Base-by-base conservation (phyloP, 2,329 filamentous ascomycete genomes). In the Metarhizium anisopliae region DNA sequence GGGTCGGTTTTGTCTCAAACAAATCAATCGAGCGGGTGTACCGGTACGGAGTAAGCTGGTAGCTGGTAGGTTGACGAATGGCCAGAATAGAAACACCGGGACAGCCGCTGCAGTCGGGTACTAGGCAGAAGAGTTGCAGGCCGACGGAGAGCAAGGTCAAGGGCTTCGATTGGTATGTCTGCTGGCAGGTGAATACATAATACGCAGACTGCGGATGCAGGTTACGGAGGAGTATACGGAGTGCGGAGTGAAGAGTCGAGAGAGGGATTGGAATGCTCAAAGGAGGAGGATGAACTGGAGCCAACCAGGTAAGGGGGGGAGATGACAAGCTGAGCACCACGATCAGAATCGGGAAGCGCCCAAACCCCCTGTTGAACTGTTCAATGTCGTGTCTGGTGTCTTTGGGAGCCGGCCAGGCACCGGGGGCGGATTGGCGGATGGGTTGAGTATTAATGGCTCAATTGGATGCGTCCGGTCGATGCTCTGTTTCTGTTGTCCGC, bases 271-370 rank as follows among this genome's bases (percentile, higher is more conserved):
- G 45, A 50, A 54, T 50, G 52, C 18, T 11, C 18, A 16, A 54
- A 32, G 38, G 51, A 52, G n/a, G 43, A 52, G n/a, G 43, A 20
- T 6, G 29, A 40, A 16, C 13, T 35, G 51, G 20, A 35, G 25
- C 51, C 51, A 32, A 49, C 43, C 52, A 49, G n/a, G 52, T 43
- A 54, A 54, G 51, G 52, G 52, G 42, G 52, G 42, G 25, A 25
- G 25, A 25, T 25, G 25, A 25, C 25, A 25, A n/a, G 43, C 16
- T 16, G 30, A 13, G 11, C 6, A 47, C 16, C 36, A 45, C 14
- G 38, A 7, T 40, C 36, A 30, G 25, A 38, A 52, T 18, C 8
- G 13, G 50, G 25, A 25, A 52, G 18, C 3, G 8, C 35, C 35
- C n/a, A 30, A 25, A 25, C 25, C 25, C 25, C 25, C 25, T 25